Percentiles rank a stretch among this genome's conserved stretches.
Conservation (phyloP, 2,329 filamentous ascomycete species). For the Sarocladiaceae sp. region DNA sequence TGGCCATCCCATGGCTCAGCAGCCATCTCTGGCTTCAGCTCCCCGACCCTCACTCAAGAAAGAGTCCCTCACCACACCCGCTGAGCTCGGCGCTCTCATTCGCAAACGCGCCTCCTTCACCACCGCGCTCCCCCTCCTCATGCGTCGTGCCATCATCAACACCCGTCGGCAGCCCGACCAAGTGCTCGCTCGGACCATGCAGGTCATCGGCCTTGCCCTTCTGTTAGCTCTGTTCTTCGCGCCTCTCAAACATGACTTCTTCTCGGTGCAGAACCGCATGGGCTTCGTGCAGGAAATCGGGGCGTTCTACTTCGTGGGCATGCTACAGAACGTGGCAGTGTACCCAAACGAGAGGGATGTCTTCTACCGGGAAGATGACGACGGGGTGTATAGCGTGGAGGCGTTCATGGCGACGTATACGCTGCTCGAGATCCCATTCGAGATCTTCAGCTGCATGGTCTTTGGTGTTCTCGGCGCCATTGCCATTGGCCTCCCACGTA, state of each 20-base stretch:
- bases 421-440: conserved; percentile 64
- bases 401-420: conserved; percentile 67
- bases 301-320: conserved; percentile 67
- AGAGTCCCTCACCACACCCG: conserved; percentile 54
- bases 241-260: conserved; percentile 62
- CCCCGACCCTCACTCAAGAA: conserved; percentile 37
- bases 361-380: conserved; percentile 70
- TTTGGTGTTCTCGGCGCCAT: conserved; percentile 59
- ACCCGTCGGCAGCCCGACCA: conserved; percentile 59
- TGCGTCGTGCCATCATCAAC: conserved; percentile 63
- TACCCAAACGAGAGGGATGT: conserved; percentile 68
- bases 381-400: conserved; percentile 63
- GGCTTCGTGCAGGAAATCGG: conserved; percentile 68
- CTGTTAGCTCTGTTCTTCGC: conserved; percentile 65
- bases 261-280: conserved; percentile 63
- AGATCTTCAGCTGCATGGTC: conserved; percentile 58
- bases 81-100: conserved; percentile 63
- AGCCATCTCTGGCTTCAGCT: conserved; percentile 14
- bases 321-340: conserved; percentile 72
- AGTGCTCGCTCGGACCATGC: conserved; percentile 58
- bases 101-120: conserved; percentile 56
- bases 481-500: conserved; percentile 58
- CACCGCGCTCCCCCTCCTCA: conserved; percentile 59
- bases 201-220: conserved; percentile 56
- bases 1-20: conserved; percentile 7